Evolutionary conservation across 176 grass and related monocot species (phyloP).

Genomic region (Ananas comosus): DNA sequence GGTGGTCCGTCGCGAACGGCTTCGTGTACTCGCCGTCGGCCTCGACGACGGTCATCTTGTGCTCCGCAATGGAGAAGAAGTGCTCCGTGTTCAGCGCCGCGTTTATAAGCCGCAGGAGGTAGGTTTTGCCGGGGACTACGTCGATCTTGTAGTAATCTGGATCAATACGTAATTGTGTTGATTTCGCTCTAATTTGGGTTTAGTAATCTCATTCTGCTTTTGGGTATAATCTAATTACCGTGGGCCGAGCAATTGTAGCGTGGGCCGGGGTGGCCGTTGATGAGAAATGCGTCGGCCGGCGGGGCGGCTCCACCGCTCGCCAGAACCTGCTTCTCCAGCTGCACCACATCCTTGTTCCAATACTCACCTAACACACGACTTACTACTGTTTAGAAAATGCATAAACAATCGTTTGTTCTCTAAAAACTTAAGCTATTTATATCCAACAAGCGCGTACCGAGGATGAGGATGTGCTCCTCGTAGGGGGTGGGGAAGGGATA

Average conservation of each 20-base stretch:
- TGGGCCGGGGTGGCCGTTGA: conserved; percentile 35
- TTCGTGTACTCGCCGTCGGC: conserved; percentile 42
- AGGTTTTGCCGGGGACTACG: conserved; percentile 40
- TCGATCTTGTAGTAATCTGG: conserved; percentile 23
- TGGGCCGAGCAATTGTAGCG: conserved; percentile 28
- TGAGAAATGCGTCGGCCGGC: conserved; percentile 26
- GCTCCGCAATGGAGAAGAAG: conserved; percentile 49
- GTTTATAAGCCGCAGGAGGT: conserved; percentile 44
- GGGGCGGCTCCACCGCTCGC: conserved; percentile 19
- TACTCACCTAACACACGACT: conserved; percentile 9
- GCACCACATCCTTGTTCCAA: conserved; percentile 21
- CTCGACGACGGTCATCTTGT: conserved; percentile 41
- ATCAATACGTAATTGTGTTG: conserved; percentile 12
- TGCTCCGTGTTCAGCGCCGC: conserved; percentile 36
- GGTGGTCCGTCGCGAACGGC: conserved; percentile 17
- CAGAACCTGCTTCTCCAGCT: conserved; percentile 7
- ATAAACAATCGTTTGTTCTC: background rate
- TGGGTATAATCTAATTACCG: conserved; percentile 1
- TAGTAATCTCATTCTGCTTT: background rate
- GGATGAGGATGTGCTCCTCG: conserved; percentile 54
- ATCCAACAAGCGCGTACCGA: conserved; percentile 23
- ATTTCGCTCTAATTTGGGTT: background rate
- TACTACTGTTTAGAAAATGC: background rate
- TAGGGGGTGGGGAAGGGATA: conserved; percentile 67
- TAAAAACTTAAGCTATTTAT: too few relatives aligned